Evolutionary conservation across 2,329 filamentous ascomycete genomes (phyloP).

Genomic region (Phaeophleospora eucalypticola): DNA sequence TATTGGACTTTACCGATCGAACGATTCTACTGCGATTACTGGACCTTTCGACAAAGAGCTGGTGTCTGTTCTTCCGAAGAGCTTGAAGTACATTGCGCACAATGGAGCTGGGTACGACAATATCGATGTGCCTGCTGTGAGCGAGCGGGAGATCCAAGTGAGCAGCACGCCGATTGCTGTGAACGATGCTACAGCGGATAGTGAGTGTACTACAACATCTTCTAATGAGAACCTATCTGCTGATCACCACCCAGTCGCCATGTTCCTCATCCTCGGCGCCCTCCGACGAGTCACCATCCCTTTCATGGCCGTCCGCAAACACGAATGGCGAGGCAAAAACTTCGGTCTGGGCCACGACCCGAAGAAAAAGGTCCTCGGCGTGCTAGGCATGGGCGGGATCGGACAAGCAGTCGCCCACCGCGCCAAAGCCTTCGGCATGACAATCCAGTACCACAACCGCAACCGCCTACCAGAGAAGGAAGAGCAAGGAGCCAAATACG

Average conservation of each 20-base stretch:
- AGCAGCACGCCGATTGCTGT: conserved; percentile 47
- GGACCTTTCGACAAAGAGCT: conserved; percentile 47
- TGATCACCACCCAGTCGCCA: conserved; percentile 32
- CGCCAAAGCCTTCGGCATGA: conserved; percentile 54
- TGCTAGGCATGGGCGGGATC: conserved; percentile 59
- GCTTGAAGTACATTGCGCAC: conserved; percentile 44
- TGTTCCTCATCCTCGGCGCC: conserved; percentile 51
- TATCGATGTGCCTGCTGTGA: conserved; percentile 33
- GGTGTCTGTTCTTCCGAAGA: conserved; percentile 39
- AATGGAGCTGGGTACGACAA: conserved; percentile 41
- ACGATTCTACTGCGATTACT: conserved; percentile 48
- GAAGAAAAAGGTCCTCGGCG: conserved; percentile 51
- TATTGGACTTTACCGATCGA: conserved; percentile 56
- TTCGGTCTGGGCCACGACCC: conserved; percentile 51
- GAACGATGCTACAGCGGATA: conserved; percentile 48
- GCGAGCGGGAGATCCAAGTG: conserved; percentile 38
- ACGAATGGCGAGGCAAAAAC: conserved; percentile 43
- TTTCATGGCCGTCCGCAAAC: conserved; percentile 44
- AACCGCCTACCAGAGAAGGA: conserved; percentile 38
- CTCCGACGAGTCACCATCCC: conserved; percentile 48
- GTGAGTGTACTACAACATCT: conserved; percentile 10
- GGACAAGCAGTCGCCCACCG: conserved; percentile 48
- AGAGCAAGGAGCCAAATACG: conserved; percentile 48
- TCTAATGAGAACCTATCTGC: background rate
- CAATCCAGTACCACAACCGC: conserved; percentile 57